Evolutionary conservation across 768 basidiomycete genomes (phyloP).

Genomic region (Naganishia antarctica): DNA sequence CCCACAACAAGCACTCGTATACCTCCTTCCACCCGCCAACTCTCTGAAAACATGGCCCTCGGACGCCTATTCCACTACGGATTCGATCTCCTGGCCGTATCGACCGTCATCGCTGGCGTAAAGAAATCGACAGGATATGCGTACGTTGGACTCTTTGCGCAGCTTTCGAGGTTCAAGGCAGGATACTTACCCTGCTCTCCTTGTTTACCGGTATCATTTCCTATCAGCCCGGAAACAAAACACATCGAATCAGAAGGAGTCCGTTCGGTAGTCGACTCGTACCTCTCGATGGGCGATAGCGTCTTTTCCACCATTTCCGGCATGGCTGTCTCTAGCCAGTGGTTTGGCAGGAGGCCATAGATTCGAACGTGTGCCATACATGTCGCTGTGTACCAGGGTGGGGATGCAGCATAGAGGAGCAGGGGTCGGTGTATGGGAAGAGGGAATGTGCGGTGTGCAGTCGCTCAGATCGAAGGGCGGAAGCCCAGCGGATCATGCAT

Average conservation of each 20-base stretch:
- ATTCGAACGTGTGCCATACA: not conserved
- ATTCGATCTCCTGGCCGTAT: conserved; percentile 75
- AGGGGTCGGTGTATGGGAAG: no score
- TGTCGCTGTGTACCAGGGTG: no score
- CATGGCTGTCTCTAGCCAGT: conserved; percentile 64
- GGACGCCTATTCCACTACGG: conserved; percentile 78
- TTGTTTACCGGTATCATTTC: not conserved
- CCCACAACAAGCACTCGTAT: no score
- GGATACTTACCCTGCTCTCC: not conserved
- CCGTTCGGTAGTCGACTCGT: conserved; percentile 70
- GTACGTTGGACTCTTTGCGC: conserved; percentile 61
- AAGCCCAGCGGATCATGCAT: no score
- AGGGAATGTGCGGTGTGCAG: no score
- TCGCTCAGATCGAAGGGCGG: no score
- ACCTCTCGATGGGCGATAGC: conserved; percentile 79
- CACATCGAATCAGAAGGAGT: conserved; percentile 71
- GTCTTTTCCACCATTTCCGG: conserved; percentile 80
- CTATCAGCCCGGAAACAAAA: conserved; percentile 61
- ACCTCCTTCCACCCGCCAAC: not conserved
- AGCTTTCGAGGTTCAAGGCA: conserved; percentile 58
- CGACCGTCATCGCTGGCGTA: conserved; percentile 85
- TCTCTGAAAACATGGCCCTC: conserved; percentile 50
- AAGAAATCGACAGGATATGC: conserved; percentile 81
- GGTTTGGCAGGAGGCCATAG: conserved; percentile 17
- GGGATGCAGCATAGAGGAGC: no score